phyloP scores from a whole-genome alignment of 148 eudicot species.

The Rhododendron henanense region DNA sequence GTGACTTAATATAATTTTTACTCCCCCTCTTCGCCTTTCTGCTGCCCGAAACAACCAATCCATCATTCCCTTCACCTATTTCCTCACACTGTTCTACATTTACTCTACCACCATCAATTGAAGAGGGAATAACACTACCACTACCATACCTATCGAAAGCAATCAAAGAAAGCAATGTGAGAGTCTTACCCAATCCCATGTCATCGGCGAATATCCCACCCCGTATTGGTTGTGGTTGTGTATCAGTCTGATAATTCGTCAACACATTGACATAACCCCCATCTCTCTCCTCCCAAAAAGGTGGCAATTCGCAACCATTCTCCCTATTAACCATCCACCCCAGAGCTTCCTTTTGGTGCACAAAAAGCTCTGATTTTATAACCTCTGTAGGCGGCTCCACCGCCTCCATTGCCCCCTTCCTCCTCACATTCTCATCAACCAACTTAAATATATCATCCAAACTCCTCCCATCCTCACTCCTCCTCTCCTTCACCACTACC shows the following conservation, averaged over 20 bases:
- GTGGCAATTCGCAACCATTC: constrained; percentile 62
- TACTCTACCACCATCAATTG: constrained; percentile 16
- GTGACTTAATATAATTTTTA: constrained; percentile 17
- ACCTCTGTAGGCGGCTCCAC: constrained; percentile 67
- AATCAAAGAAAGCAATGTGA: constrained; percentile 79
- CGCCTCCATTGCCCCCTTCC: constrained; percentile 29
- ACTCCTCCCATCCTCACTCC: constrained; percentile 36
- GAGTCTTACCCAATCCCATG: constrained; percentile 96
- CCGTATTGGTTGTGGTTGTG: constrained; percentile 62
- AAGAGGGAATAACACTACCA: constrained; percentile 6
- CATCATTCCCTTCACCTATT: constrained; percentile 19
- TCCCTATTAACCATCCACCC: constrained; percentile 88
- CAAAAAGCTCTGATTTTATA: constrained; percentile 52
- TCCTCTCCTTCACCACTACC: constrained; percentile 53
- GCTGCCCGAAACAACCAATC: constrained; percentile 2
- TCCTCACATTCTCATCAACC: constrained; percentile 50
- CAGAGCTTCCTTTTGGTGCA: constrained; percentile 80
- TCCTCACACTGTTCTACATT: constrained; percentile 22
- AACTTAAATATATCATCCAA: constrained; percentile 78
- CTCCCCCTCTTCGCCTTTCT: constrained; percentile 34
- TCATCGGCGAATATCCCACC: constrained; percentile 98
- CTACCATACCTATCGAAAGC: constrained; percentile 49
- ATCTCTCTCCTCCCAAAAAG: constrained; percentile 80
- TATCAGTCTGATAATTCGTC: constrained; percentile 54
- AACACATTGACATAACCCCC: constrained; percentile 66